Conservation (phyloP, 257 asterid species). For the Solanum paucissectum region DNA sequence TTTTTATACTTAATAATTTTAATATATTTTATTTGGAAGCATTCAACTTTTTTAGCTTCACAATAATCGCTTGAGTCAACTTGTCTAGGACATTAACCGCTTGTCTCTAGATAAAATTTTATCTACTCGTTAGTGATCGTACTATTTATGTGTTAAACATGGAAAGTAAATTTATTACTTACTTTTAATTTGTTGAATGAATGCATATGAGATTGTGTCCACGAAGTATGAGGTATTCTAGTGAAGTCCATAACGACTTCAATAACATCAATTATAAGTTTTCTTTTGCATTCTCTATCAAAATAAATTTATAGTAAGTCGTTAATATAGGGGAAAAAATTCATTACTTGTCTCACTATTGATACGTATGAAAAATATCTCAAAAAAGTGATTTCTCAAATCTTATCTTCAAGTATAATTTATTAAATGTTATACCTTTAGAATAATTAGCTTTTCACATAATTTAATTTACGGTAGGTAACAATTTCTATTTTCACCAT, state of each 20-base stretch:
- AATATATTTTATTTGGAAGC: background rate
- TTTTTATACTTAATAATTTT: background rate
- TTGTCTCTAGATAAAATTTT: background rate
- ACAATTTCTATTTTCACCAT: background rate
- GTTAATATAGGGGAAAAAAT: background rate
- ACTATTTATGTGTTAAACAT: background rate
- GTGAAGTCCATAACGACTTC: background rate
- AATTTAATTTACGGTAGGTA: background rate
- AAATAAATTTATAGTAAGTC: background rate
- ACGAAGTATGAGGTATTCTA: background rate
- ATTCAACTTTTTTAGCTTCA: background rate
- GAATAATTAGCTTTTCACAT: background rate
- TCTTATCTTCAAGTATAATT: too few relatives aligned
- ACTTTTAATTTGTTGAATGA: too few relatives aligned
- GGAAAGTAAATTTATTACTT: background rate
- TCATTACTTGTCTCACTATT: background rate
- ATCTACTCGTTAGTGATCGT: background rate
- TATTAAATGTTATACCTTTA: background rate
- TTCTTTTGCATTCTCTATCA: background rate
- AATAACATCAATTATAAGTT: background rate
- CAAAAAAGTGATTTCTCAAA: background rate
- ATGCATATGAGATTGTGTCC: constrained; percentile 4
- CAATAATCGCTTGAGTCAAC: background rate
- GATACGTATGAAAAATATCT: background rate
- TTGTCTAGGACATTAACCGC: background rate